Percentiles rank a stretch among this genome's conserved stretches.
Evolutionary conservation across 1,139 yeast species (phyloP).

Genomic region (Kodamaea suecica): DNA sequence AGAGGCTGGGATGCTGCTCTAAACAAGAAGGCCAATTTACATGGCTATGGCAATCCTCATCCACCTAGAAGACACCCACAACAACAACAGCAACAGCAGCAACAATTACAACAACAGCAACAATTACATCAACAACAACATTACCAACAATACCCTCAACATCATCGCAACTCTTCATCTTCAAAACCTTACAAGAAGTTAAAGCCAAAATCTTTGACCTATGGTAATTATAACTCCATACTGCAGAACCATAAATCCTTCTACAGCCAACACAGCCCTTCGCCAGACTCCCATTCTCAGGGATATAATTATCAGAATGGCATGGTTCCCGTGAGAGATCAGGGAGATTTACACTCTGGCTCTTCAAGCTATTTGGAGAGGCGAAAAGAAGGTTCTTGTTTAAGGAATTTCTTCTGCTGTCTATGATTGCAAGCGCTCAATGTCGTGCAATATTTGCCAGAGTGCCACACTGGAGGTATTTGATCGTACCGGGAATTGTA

Average conservation of each 20-base stretch:
- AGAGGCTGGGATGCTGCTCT: slow-evolving; percentile 80
- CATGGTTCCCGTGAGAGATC: slow-evolving; percentile 35
- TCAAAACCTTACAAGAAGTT: slow-evolving; percentile 11
- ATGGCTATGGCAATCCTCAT: slow-evolving; percentile 75
- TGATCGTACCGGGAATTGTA: too few relatives aligned
- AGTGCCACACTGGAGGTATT: too few relatives aligned
- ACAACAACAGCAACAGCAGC: slow-evolving; percentile 30
- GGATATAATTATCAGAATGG: slow-evolving; percentile 19
- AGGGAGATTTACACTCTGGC: slow-evolving; percentile 40
- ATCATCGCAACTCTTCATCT: slow-evolving; percentile 10
- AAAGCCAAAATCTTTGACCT: slow-evolving; percentile 17
- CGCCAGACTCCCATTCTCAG: slow-evolving; percentile 10
- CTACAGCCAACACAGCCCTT: slow-evolving; percentile 9
- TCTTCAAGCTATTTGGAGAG: slow-evolving; percentile 33
- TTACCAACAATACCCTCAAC: slow-evolving; percentile 7
- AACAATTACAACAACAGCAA: slow-evolving; percentile 20
- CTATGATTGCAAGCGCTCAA: slow-evolving; percentile 5
- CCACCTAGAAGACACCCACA: slow-evolving; percentile 47
- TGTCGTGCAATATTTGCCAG: background rate
- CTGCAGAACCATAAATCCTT: slow-evolving; percentile 22
- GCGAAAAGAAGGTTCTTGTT: slow-evolving; percentile 21
- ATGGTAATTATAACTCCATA: slow-evolving; percentile 31
- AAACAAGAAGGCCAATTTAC: slow-evolving; percentile 75
- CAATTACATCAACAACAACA: slow-evolving; percentile 10
- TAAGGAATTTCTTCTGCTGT: slow-evolving; percentile 15